Conservation (phyloP, 2,329 filamentous ascomycete species). For the Pseudogymnoascus sp. region DNA sequence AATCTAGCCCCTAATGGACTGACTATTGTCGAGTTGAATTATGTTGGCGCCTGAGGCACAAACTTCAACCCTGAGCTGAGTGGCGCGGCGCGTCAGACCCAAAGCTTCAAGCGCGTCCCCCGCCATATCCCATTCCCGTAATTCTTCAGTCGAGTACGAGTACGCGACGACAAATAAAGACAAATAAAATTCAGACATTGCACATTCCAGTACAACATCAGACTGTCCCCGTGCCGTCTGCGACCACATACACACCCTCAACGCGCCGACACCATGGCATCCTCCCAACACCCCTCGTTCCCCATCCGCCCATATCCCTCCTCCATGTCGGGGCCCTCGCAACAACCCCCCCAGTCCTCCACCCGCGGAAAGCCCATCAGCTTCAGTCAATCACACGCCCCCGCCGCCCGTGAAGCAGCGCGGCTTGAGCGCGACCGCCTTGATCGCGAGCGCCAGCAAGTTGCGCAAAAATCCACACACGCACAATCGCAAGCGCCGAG, state of each 20-base stretch:
- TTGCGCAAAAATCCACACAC: background rate
- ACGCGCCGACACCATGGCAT: slow-evolving; percentile 28
- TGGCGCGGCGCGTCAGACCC: slow-evolving; percentile 2
- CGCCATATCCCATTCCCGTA: background rate
- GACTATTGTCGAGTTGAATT: background rate
- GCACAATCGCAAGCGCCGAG: slow-evolving; percentile 28
- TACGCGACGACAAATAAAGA: background rate
- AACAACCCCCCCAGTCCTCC: slow-evolving; percentile 38
- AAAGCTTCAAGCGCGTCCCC: slow-evolving; percentile 3
- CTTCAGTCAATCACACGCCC: slow-evolving; percentile 18
- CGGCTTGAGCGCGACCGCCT: slow-evolving; percentile 33
- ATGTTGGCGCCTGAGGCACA: background rate
- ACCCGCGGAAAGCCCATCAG: slow-evolving; percentile 33
- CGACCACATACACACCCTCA: background rate
- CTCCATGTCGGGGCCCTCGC: slow-evolving; percentile 34
- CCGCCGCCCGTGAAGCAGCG: slow-evolving; percentile 28
- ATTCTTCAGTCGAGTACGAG: background rate
- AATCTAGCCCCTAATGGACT: background rate
- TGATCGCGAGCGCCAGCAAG: slow-evolving; percentile 21
- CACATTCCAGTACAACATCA: background rate
- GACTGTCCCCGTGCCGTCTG: background rate
- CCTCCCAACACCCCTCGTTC: slow-evolving; percentile 45
- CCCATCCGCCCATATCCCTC: slow-evolving; percentile 30
- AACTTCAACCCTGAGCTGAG: background rate
- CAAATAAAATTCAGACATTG: background rate